Evolutionary conservation across 2,329 filamentous ascomycete genomes (phyloP).

Genomic region (Bipolaris sorokiniana): DNA sequence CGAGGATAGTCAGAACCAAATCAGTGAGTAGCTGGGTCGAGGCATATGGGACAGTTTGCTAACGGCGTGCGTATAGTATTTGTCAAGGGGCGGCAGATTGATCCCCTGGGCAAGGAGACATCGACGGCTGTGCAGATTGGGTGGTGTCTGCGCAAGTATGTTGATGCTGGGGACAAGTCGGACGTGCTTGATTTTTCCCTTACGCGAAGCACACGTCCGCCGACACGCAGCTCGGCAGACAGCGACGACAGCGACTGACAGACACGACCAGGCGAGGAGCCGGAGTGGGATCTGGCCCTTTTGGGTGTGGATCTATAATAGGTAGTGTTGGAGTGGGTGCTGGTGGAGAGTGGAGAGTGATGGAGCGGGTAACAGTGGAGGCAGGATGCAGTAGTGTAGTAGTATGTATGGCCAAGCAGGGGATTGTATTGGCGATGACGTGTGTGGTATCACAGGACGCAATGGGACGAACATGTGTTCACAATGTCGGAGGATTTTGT

Average conservation of each 20-base stretch:
- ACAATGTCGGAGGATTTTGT: conserved; percentile 11
- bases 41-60: neutral
- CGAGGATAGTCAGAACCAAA: conserved; percentile 54
- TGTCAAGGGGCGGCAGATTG: conserved; percentile 52
- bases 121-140: conserved; percentile 53
- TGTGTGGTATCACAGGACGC: neutral
- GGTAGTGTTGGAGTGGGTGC: neutral
- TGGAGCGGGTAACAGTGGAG: no score
- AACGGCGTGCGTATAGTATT: conserved; percentile 38
- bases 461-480: conserved; percentile 11
- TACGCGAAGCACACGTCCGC: conserved; percentile 44
- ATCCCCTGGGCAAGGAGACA: conserved; percentile 51
- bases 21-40: conserved; percentile 31
- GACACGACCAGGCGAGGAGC: neutral
- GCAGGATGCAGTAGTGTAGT: neutral
- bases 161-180: conserved; percentile 52
- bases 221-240: conserved; percentile 41
- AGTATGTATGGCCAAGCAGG: neutral
- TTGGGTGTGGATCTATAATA: conserved; percentile 1
- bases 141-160: conserved; percentile 54
- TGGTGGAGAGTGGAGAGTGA: neutral
- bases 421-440: neutral
- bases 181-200: conserved; percentile 56
- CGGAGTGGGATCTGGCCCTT: conserved; percentile 5
- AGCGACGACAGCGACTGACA: conserved; percentile 45